Conservation (phyloP, 306 rosid genomes). For the Benincasa hispida region DNA sequence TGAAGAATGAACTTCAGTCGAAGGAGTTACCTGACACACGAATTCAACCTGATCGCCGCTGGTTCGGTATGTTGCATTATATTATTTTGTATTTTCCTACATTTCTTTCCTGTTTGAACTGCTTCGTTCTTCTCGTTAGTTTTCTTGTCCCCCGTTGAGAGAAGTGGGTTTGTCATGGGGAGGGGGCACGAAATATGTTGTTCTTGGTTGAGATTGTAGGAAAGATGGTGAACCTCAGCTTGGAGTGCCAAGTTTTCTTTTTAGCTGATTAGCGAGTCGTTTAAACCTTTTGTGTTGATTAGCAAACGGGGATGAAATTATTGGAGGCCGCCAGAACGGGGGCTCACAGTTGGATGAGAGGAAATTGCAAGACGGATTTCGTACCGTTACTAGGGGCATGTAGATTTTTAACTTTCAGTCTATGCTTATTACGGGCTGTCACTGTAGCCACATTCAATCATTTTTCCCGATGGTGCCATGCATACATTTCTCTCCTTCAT, state of each 20-base stretch:
- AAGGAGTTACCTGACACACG: slow-evolving; percentile 64
- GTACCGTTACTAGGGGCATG: not conserved
- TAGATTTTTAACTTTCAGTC: not conserved
- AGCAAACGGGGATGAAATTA: not conserved
- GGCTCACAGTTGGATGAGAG: not conserved
- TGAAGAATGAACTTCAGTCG: slow-evolving; percentile 47
- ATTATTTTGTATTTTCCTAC: not conserved
- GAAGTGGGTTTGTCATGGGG: too few relatives aligned
- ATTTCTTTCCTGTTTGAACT: not conserved
- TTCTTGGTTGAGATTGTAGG: not conserved
- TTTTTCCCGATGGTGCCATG: not conserved
- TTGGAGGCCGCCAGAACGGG: not conserved
- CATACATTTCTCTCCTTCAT: not conserved
- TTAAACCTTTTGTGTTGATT: too few relatives aligned
- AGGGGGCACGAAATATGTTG: too few relatives aligned
- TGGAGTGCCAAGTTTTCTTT: not conserved
- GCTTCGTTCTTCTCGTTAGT: not conserved
- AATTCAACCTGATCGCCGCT: slow-evolving; percentile 86
- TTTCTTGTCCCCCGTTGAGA: too few relatives aligned
- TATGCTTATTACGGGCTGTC: not conserved
- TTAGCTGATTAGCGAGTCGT: not conserved
- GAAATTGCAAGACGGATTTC: not conserved
- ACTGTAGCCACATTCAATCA: not conserved
- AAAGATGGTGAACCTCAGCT: not conserved
- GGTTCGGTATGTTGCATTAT: slow-evolving; percentile 47